Evolutionary conservation across 2,329 filamentous ascomycete genomes (phyloP).

Genomic region (Microsporum canis): DNA sequence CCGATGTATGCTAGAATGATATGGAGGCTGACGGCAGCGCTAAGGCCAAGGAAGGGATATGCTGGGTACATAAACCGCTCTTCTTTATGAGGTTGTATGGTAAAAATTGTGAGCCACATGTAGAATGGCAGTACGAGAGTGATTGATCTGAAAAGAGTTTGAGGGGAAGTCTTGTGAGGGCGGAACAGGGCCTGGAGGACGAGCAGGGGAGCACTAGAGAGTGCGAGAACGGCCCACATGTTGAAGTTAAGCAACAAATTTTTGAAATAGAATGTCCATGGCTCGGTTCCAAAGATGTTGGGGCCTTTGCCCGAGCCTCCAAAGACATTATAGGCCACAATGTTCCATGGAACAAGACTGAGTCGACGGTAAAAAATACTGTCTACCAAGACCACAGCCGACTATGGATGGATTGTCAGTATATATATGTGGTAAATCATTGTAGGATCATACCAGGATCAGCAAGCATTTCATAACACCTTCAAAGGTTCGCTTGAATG

Average conservation of each 20-base stretch:
- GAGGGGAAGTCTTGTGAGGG: conserved; percentile 49
- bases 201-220: conserved; percentile 64
- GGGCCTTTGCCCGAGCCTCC: conserved; percentile 66
- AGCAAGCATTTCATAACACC: conserved; percentile 56
- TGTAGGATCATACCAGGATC: conserved; percentile 48
- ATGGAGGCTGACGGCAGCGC: conserved; percentile 75
- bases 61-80: conserved; percentile 97
- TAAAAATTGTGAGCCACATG: conserved; percentile 87
- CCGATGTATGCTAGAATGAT: conserved; percentile 67
- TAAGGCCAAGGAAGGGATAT: conserved; percentile 82
- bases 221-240: conserved; percentile 74
- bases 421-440: not conserved
- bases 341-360: conserved; percentile 75
- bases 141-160: conserved; percentile 61
- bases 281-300: conserved; percentile 87
- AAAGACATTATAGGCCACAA: conserved; percentile 92
- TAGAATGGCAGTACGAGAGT: conserved; percentile 81
- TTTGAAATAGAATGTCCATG: conserved; percentile 91
- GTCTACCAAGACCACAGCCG: conserved; percentile 59
- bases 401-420: conserved; percentile 37
- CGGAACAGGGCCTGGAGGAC: conserved; percentile 58
- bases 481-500: conserved; percentile 51
- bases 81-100: conserved; percentile 88
- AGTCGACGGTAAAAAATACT: conserved; percentile 74
- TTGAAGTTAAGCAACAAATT: conserved; percentile 94